These are phyloP conservation scores for Ustilago nuda DNA, from an alignment of 1,284 basidiomycete species.

Conservation along the genomic window DNA sequence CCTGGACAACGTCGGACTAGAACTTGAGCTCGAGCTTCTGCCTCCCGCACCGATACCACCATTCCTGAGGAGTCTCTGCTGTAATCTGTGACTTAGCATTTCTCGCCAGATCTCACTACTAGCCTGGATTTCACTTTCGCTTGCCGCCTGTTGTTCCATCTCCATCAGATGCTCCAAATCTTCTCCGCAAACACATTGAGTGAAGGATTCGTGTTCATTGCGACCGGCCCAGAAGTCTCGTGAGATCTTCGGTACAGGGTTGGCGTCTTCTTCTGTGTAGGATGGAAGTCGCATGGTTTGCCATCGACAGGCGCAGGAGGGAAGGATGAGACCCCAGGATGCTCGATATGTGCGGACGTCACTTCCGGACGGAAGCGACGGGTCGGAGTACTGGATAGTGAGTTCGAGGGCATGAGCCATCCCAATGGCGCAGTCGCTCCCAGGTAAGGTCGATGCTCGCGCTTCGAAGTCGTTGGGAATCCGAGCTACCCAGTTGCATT, in stretches of 20 bases:
- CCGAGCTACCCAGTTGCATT: slow-evolving; percentile 53
- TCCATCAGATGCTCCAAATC: slow-evolving; percentile 40
- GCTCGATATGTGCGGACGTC: slow-evolving; percentile 36
- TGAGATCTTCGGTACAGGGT: slow-evolving; percentile 46
- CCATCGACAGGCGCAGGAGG: slow-evolving; percentile 49
- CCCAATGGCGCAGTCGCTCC: slow-evolving; percentile 41
- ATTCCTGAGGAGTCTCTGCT: slow-evolving; percentile 30
- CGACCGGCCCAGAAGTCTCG: slow-evolving; percentile 49
- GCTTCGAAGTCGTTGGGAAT: slow-evolving; percentile 47
- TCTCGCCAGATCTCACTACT: slow-evolving; percentile 46
- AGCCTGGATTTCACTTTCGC: slow-evolving; percentile 40
- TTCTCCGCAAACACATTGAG: slow-evolving; percentile 56
- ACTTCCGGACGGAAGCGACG: slow-evolving; percentile 14
- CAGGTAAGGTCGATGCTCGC: slow-evolving; percentile 41
- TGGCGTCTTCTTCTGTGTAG: slow-evolving; percentile 47
- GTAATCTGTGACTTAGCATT: slow-evolving; percentile 40
- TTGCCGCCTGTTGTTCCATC: slow-evolving; percentile 44
- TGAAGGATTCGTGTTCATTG: slow-evolving; percentile 52
- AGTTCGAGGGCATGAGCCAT: slow-evolving; percentile 53
- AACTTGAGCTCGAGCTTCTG: neutral
- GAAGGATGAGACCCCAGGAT: slow-evolving; percentile 44
- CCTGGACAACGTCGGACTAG: slow-evolving; percentile 6
- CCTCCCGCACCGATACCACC: neutral
- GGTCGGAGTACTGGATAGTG: slow-evolving; percentile 41
- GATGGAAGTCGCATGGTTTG: slow-evolving; percentile 48